A percentile compares a stretch with the other conserved stretches of the same genome.
These are phyloP conservation scores for Nemania diffusa DNA, from an alignment of 2,329 filamentous ascomycete species.

Conservation along the genomic window DNA sequence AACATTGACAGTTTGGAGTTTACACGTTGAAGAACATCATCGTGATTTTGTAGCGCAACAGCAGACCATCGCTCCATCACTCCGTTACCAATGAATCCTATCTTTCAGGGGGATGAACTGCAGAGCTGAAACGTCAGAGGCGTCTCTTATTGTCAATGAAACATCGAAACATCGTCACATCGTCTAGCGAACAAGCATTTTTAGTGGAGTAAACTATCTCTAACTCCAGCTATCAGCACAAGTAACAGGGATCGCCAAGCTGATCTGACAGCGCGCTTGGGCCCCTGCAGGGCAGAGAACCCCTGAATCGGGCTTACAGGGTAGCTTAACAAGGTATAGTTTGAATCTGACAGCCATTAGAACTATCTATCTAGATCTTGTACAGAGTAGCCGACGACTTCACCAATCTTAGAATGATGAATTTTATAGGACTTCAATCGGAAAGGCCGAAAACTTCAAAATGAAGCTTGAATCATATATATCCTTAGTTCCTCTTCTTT, in stretches of 20 bases:
- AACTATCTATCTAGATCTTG: conserved; percentile 2
- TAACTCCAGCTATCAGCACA: neutral
- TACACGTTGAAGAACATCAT: neutral
- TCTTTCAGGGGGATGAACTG: conserved; percentile 31
- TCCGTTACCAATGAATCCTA: neutral
- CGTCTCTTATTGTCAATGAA: conserved; percentile 13
- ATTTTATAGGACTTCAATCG: conserved; percentile 1
- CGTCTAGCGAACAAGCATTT: conserved; percentile 20
- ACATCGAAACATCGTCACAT: conserved; percentile 5
- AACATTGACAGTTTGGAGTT: neutral
- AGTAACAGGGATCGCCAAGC: conserved; percentile 28
- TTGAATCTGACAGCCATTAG: conserved; percentile 30
- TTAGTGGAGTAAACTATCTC: conserved; percentile 25
- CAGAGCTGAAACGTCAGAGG: conserved; percentile 44
- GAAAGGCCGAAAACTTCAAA: conserved; percentile 14
- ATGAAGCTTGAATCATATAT: conserved; percentile 38
- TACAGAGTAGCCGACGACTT: conserved; percentile 1
- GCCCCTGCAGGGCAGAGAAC: conserved; percentile 31
- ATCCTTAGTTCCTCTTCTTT: conserved; percentile 28
- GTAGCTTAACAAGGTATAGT: conserved; percentile 35
- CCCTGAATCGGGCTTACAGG: conserved; percentile 43
- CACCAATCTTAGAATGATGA: neutral
- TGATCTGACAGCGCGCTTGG: conserved; percentile 32
- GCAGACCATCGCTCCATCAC: neutral
- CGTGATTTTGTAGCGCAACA: conserved; percentile 19